A percentile compares a stretch with the other conserved stretches of the same genome.
phyloP scores from a whole-genome alignment of 176 grass and related monocot species.

The Carex kokanica region DNA sequence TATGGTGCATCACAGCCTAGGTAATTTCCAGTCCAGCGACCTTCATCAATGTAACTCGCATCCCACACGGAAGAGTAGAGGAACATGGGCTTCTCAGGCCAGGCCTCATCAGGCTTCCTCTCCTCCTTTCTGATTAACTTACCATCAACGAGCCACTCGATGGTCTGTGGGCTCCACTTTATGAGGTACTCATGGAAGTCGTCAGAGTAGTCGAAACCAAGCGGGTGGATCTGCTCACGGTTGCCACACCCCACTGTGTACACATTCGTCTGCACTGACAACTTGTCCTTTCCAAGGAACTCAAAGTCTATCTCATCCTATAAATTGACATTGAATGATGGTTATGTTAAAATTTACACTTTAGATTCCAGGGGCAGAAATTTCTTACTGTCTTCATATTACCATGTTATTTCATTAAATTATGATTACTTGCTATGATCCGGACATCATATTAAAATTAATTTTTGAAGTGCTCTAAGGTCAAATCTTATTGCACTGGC shows the following conservation, averaged over 20 bases:
- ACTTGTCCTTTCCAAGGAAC: constrained; percentile 62
- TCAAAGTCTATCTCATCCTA: constrained; percentile 84
- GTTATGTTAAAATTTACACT: neutral
- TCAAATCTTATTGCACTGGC: neutral
- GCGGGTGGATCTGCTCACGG: constrained; percentile 46
- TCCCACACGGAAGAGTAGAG: constrained; percentile 75
- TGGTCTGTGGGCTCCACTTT: constrained; percentile 35
- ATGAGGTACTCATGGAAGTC: constrained; percentile 68
- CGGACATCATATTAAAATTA: neutral
- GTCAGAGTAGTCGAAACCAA: constrained; percentile 51
- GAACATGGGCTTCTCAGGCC: constrained; percentile 77
- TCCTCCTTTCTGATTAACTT: constrained; percentile 45
- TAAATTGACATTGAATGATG: neutral
- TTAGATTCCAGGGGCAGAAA: neutral
- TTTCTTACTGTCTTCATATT: neutral
- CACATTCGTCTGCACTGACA: constrained; percentile 67
- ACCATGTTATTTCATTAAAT: neutral
- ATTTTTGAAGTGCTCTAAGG: neutral
- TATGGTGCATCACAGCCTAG: constrained; percentile 55
- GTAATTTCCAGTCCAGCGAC: constrained; percentile 57
- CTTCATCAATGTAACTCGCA: constrained; percentile 47
- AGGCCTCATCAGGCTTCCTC: constrained; percentile 35
- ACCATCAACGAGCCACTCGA: constrained; percentile 71
- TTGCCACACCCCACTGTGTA: constrained; percentile 39
- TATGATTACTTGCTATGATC: neutral